These are phyloP conservation scores for Dioscorea dumetorum DNA, from an alignment of 106 monocot genomes.

Conservation along the genomic window DNA sequence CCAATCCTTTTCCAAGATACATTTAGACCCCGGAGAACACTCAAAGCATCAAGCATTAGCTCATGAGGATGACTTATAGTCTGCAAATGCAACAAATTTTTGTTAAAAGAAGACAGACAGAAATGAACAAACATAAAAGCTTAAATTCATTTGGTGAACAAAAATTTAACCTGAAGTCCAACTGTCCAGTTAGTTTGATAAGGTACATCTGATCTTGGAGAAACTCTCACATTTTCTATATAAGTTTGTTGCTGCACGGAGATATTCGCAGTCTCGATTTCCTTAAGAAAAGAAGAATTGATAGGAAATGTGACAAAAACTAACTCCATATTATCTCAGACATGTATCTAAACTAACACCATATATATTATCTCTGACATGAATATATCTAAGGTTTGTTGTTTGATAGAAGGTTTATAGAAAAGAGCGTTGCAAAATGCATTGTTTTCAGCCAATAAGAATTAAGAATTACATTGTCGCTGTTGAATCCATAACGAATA, in stretches of 20 bases:
- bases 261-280: neutral
- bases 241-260: slow-evolving; percentile 15
- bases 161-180: slow-evolving; percentile 69
- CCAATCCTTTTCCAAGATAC: slow-evolving; percentile 90
- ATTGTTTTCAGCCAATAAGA: no score
- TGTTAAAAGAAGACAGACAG: neutral
- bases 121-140: no score
- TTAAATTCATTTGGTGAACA: neutral
- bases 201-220: slow-evolving; percentile 1
- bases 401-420: no score
- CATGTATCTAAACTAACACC: no score
- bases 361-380: no score
- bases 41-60: slow-evolving; percentile 83
- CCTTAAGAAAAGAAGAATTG: neutral
- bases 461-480: neutral
- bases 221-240: slow-evolving; percentile 23
- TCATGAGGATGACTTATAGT: slow-evolving; percentile 82
- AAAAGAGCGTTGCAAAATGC: no score
- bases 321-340: no score
- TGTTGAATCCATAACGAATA: slow-evolving; percentile 25
- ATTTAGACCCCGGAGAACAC: slow-evolving; percentile 80
- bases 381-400: no score
- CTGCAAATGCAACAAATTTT: slow-evolving; percentile 19
- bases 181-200: slow-evolving; percentile 13
- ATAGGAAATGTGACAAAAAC: no score